Evolutionary conservation across 257 asterid species (phyloP), one percentile per base, ranked within the genome.

Genomic region (Plantago elongata): DNA sequence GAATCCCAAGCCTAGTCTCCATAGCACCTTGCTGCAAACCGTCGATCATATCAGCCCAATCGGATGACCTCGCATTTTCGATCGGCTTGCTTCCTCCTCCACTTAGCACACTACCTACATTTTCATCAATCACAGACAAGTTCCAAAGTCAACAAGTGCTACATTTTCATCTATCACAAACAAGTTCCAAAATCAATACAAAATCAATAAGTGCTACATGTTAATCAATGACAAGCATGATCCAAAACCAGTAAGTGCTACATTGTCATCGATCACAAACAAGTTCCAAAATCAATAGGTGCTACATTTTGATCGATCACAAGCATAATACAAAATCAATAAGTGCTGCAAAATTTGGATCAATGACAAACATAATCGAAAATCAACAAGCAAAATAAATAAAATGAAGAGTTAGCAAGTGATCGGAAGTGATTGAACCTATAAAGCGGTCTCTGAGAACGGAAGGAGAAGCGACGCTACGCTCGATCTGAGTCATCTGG

Each of bases 31-130:
- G 80, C 75, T 90, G 97, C 45, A 87, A 72, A 14, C 82, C 93
- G 57, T 90, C 97, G 69, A 90, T 77, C 95, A 87, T 84, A 16
- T 83, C 89, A 3, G 87, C 92, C 92, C 95, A 90, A 50, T 84
- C 96, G 9, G 75, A 82, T 8, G 96, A 87, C 13, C 67, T 72
- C 2, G 97, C 97, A 54, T 84, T 87, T 45, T 87, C 90, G 54
- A 77, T 78, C 0, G 97, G 97, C 72, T 65, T 79, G 75, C 97
- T 90, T 18, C 97, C 97, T 50, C 97, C 97, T 34, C 97, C 97
- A 66, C 96, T 90, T 75, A 90, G 52, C 30, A 90, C 81, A 74
- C 96, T 90, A 55, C 97, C 96, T 88, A 73, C 72, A 67, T 16
- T 43, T 58, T 40, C 27, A 22, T 5, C 57, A 52, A 49, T 9